A percentile compares a stretch with the other conserved stretches of the same genome.
Conservation (phyloP, 2,329 filamentous ascomycete species). For the Coniochaeta sp. region DNA sequence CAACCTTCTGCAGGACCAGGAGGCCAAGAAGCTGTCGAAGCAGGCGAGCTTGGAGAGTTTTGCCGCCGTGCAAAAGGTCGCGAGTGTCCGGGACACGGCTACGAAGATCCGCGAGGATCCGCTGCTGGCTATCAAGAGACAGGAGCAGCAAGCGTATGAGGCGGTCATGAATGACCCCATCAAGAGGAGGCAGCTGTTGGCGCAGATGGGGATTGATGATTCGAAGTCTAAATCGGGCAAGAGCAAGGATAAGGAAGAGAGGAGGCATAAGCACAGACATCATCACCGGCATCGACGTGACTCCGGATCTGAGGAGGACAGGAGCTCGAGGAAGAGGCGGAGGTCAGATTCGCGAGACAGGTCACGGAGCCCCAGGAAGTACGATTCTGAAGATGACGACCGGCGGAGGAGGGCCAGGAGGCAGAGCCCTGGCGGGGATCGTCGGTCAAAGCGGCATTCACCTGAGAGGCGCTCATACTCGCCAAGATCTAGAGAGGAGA, state of each 20-base stretch:
- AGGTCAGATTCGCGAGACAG: slow-evolving; percentile 36
- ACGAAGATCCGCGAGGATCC: slow-evolving; percentile 87
- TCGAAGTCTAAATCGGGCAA: slow-evolving; percentile 26
- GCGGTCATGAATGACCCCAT: slow-evolving; percentile 72
- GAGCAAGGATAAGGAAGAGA: slow-evolving; percentile 26
- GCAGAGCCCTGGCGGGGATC: neutral
- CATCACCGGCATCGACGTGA: slow-evolving; percentile 35
- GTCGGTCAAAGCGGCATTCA: slow-evolving; percentile 13
- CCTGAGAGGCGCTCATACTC: slow-evolving; percentile 2
- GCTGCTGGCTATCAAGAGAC: slow-evolving; percentile 83
- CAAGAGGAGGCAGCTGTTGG: slow-evolving; percentile 59
- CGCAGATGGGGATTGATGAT: slow-evolving; percentile 50
- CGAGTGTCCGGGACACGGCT: slow-evolving; percentile 70
- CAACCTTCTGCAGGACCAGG: slow-evolving; percentile 67
- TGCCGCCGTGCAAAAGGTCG: slow-evolving; percentile 59
- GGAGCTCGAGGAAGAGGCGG: slow-evolving; percentile 29
- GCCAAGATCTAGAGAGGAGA: slow-evolving; percentile 1
- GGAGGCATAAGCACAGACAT: slow-evolving; percentile 27
- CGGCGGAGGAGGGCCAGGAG: slow-evolving; percentile 5
- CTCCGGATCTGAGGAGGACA: slow-evolving; percentile 29
- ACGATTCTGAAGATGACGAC: slow-evolving; percentile 20
- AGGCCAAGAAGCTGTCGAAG: slow-evolving; percentile 76
- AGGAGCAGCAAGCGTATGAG: slow-evolving; percentile 76
- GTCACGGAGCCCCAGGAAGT: slow-evolving; percentile 27
- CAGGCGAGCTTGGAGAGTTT: slow-evolving; percentile 52